These are phyloP conservation scores for Sugiyamaella floridensis DNA, from an alignment of 805 yeast genomes.

Conservation along the genomic window DNA sequence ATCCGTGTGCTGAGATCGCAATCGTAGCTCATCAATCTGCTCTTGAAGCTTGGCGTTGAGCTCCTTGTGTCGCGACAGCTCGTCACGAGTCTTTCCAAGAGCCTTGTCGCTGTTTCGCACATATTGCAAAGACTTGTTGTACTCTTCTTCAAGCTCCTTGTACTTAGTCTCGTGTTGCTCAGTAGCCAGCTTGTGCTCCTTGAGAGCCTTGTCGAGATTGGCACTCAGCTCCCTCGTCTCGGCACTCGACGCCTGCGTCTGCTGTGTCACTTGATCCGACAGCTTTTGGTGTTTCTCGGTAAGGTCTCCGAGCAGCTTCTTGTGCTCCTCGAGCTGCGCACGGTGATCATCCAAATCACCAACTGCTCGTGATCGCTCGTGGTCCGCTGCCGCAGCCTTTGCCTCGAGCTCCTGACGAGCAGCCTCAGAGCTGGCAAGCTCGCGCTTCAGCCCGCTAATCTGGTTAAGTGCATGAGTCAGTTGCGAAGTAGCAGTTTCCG, in stretches of 20 bases:
- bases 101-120: conserved; percentile 73
- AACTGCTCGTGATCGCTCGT: conserved; percentile 24
- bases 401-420: conserved; percentile 7
- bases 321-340: conserved; percentile 10
- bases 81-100: conserved; percentile 63
- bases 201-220: conserved; percentile 30
- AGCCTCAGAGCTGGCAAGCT: conserved; percentile 14
- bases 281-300: conserved; percentile 12
- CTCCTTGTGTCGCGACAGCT: conserved; percentile 54
- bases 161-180: conserved; percentile 28
- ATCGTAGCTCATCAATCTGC: conserved; percentile 63
- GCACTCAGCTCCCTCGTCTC: conserved; percentile 14
- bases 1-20: conserved; percentile 39
- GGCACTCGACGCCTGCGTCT: conserved; percentile 6
- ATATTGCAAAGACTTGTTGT: conserved; percentile 62
- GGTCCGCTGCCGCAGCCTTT: conserved; percentile 9
- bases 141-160: conserved; percentile 51
- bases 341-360: conserved; percentile 1
- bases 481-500: conserved; percentile 25
- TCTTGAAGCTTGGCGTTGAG: conserved; percentile 47
- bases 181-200: conserved; percentile 27
- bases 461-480: conserved; percentile 15
- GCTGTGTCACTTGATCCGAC: not conserved
- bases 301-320: conserved; percentile 21
- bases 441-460: conserved; percentile 17